Base-by-base conservation (phyloP, 1,284 basidiomycete species). In the Bjerkandera adusta region DNA sequence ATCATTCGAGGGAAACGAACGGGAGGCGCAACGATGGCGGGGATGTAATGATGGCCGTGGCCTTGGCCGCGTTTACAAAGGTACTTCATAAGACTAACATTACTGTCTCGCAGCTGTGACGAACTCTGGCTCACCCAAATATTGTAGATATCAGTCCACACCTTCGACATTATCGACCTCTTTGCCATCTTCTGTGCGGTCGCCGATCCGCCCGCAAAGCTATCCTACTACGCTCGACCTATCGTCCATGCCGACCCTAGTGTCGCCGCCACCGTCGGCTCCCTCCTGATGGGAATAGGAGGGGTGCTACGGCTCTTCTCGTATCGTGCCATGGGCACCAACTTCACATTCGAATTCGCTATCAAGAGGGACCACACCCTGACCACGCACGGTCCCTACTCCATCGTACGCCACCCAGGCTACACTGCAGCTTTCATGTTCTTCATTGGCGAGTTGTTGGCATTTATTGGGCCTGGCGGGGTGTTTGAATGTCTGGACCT, bases 281-380 rank as follows among this genome's bases (percentile, higher is more conserved):
- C 36, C 5, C 16, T 38, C 5, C 25, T 36, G 4, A 38, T 45
- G 34, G 16, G 12, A 4, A 5, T 37, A 4, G 42, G 40, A 30
- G 16, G 32, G 5, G 18, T 43, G 27, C 15, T 48, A 13, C 47
- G 47, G 16, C 29, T 49, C 2, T 2, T 21, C 16, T 41, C 41
- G 12, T 49, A 44, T 32, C 24, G 27, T 3, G 15, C 32, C 29
- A 41, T 49, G 13, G 47, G 47, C 18, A 18, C 21, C 8, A 18
- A 44, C 35, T 49, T 49, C 42, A 49, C 47, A 8, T 49, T 49
- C 47, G 21, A 49, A 36, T 36, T 49, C 26, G 34, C 42, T 25
- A 29, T 49, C 25, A 27, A 36, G n/a, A 34, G 45, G 24, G 36
- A 49, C 25, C 47, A 49, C 36, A 21, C 38, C 11, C 47, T 49